Evolutionary conservation across 1,284 basidiomycete species (phyloP), one percentile per base, ranked within the genome.

Genomic region (Irpex sp.): DNA sequence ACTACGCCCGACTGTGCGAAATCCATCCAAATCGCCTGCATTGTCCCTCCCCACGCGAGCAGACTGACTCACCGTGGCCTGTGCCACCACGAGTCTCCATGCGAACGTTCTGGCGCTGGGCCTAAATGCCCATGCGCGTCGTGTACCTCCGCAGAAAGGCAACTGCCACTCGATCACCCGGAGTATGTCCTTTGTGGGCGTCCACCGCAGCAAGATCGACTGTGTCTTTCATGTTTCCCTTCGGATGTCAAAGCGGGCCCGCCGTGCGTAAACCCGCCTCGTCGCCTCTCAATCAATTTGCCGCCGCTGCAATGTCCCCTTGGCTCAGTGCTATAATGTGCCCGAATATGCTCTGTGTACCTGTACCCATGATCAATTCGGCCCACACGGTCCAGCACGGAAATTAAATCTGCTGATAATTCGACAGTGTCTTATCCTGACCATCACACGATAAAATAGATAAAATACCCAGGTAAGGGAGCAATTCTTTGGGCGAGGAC

Each of bases 331-430:
- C 11, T 44, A 44, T 44, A 44, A 15, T 44, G 49, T 17, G 17
- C 49, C 49, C 49, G 49, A 52, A 17, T 17, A 9, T 52, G 17
- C 17, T 13, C 11, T 52, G 40, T 44, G 40, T 44, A 44, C 40
- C 40, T 44, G 40, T 44, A 44, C 60, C 31, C 60, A 61, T 61
- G 60, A 47, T 52, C 59, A 60, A 9, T 21, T 57, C 57, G 51
- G 65, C 21, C 38, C 59, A 63, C 52, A 59, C 68, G 70, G 68
- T 65, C 68, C 67, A 67, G 66, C 52, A 63, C 68, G 66, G 64
- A 66, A 61, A 65, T 62, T 47, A 60, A 60, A 56, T 57, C 36
- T 57, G 40, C 54, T 49, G 44, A 17, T 44, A 44, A 13, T 60
- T 47, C 44, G 15, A 47, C 58, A 26, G n/a, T 60, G 58, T 44